Evolutionary conservation across 805 yeast genomes (phyloP).

Genomic region (Wickerhamiella domercqiae): DNA sequence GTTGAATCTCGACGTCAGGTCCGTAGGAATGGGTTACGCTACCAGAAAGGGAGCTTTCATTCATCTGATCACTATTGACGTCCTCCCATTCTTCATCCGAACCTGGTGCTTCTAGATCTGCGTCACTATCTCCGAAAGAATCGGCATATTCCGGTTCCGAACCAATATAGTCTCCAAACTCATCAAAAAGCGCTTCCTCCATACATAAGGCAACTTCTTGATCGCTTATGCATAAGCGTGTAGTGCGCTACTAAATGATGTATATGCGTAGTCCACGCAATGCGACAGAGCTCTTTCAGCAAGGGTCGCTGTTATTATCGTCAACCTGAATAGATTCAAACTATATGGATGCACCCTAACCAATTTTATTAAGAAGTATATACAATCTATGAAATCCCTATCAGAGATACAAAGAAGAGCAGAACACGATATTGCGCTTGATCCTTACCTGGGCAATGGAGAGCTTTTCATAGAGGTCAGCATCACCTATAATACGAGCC

Average conservation of each 20-base stretch:
- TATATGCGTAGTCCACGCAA: no score
- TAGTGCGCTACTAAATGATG: no score
- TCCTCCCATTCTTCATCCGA: constrained; percentile 11
- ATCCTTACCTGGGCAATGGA: constrained; percentile 83
- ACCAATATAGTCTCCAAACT: constrained; percentile 25
- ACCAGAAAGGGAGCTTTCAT: constrained; percentile 23
- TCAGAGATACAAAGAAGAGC: constrained; percentile 80
- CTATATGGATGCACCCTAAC: no score
- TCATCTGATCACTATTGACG: constrained; percentile 11
- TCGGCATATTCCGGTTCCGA: constrained; percentile 16
- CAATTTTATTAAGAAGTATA: not conserved
- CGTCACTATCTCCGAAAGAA: constrained; percentile 3
- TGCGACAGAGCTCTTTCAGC: no score
- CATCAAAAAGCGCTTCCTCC: no score
- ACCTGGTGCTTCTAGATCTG: not conserved
- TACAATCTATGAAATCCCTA: constrained; percentile 22
- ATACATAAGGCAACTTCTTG: no score
- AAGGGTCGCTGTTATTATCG: no score
- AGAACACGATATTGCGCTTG: constrained; percentile 92
- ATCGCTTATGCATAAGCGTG: no score
- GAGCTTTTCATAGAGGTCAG: constrained; percentile 79
- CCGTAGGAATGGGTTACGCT: constrained; percentile 35
- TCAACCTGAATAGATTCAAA: no score
- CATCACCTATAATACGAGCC: constrained; percentile 86
- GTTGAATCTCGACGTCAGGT: constrained; percentile 40